phyloP scores from a whole-genome alignment of 768 basidiomycete species.

The Rhizopogon vesiculosus region DNA sequence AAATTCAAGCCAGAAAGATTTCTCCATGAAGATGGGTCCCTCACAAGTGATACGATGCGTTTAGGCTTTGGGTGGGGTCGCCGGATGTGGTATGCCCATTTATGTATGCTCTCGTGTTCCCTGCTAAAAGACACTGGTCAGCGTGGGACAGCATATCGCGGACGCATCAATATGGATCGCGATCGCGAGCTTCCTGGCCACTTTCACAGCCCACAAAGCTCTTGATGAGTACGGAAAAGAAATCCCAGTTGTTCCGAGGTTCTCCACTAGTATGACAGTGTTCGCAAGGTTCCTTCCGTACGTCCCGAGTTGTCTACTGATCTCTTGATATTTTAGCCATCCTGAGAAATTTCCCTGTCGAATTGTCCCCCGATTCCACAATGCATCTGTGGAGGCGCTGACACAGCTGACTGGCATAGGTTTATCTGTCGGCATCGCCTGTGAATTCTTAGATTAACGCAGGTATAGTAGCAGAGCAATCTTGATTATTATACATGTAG shows the following conservation, averaged over 20 bases:
- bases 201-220: conserved; percentile 11
- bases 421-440: too few relatives aligned
- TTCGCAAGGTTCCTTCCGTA: background rate
- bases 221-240: conserved; percentile 6
- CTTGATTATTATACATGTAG: too few relatives aligned
- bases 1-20: conserved; percentile 30
- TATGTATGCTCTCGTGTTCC: too few relatives aligned
- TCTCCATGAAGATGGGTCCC: conserved; percentile 10
- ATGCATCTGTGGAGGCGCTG: too few relatives aligned
- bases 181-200: conserved; percentile 11
- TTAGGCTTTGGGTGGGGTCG: background rate
- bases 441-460: too few relatives aligned
- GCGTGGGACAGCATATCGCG: background rate
- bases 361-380: conserved; percentile 5
- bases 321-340: conserved; percentile 5
- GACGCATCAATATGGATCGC: background rate
- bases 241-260: conserved; percentile 3
- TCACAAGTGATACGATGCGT: background rate
- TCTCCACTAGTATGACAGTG: conserved; percentile 1
- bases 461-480: too few relatives aligned
- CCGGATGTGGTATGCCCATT: background rate
- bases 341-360: conserved; percentile 11
- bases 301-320: too few relatives aligned
- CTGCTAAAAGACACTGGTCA: too few relatives aligned
- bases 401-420: too few relatives aligned